Evolutionary conservation across 139 green algal genomes (phyloP), one percentile per base, ranked within the genome.

Genomic region (Trebouxia sp.): DNA sequence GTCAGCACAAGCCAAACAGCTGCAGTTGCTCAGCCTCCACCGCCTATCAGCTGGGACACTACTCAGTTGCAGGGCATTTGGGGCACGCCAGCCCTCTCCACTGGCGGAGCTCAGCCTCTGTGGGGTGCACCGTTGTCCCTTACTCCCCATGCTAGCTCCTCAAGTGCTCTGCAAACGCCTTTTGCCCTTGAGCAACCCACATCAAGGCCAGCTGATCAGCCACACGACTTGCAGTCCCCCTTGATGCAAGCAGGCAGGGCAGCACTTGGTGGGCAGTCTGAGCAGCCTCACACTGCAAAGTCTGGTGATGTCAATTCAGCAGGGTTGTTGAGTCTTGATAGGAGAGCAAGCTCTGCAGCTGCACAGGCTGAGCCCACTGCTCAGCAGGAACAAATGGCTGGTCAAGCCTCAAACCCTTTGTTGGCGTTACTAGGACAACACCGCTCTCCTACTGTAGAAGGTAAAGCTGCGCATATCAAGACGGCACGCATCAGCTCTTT

Each of bases 31-130:
- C n/a, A 72, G 35, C 62, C 9, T 5, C 62, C 26, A 24, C 32
- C 32, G 6, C 32, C 32, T 35, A 72, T 72, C 62, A 72, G 32
- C 37, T 72, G 62, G 62, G 32, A 35, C 30, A 42, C 30, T 35
- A 28, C 62, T 45, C 62, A 72, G 62, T 35, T 72, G 35, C 62
- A 72, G 15, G 62, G 62, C 24, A 72, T 72, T 26, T 72, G 62
- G 62, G 62, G 62, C 28, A 35, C 62, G 6, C 62, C 62, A 43
- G n/a, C 32, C 35, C 32, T 35, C 11, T 42, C 62, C 12, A 45
- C 8, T 37, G 37, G 35, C 12, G 35, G 35, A 22, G 15, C 62
- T 30, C 62, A 72, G 35, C 32, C 62, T 8, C 42, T 2, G 5
- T 72, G 62, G 62, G 62, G 32, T 30, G 62, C 62, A 35, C 32